These are phyloP conservation scores for Neonothopanus nambi DNA, from an alignment of 1,284 basidiomycete species.

Conservation along the genomic window DNA sequence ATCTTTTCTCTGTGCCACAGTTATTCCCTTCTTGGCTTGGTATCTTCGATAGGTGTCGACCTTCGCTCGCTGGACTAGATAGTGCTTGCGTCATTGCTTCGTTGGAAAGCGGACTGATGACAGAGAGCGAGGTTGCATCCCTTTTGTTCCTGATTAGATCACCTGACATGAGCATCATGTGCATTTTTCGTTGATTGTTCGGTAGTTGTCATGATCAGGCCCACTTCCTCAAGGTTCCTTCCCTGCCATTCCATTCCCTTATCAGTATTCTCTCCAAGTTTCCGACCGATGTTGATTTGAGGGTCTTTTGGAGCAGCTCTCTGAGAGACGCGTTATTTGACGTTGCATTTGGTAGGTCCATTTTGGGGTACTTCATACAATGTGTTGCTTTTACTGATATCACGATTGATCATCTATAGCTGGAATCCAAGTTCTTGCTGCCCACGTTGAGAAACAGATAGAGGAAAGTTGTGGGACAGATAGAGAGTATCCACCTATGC, in stretches of 20 bases:
- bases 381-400: constrained; percentile 17
- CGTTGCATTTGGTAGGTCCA: constrained; percentile 35
- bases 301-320: constrained; percentile 64
- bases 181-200: constrained; percentile 8
- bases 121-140: constrained; percentile 61
- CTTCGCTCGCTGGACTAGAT: constrained; percentile 61
- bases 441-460: constrained; percentile 29
- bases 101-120: constrained; percentile 62
- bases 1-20: constrained; percentile 34
- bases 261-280: constrained; percentile 74
- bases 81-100: constrained; percentile 55
- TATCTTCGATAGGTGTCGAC: constrained; percentile 65
- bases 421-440: constrained; percentile 39
- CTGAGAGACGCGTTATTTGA: constrained; percentile 63
- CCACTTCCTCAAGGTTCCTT: constrained; percentile 81
- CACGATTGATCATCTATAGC: constrained; percentile 23
- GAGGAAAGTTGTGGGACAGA: constrained; percentile 6
- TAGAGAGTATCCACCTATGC: constrained; percentile 35
- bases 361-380: not conserved
- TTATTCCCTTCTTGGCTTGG: constrained; percentile 80
- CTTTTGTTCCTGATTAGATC: constrained; percentile 68
- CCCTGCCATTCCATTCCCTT: constrained; percentile 74
- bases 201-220: constrained; percentile 44
- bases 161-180: constrained; percentile 61
- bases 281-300: constrained; percentile 68